These are phyloP conservation scores for Malbranchea cinnamomea DNA, from an alignment of 2,329 filamentous ascomycete genomes.

Conservation along the genomic window DNA sequence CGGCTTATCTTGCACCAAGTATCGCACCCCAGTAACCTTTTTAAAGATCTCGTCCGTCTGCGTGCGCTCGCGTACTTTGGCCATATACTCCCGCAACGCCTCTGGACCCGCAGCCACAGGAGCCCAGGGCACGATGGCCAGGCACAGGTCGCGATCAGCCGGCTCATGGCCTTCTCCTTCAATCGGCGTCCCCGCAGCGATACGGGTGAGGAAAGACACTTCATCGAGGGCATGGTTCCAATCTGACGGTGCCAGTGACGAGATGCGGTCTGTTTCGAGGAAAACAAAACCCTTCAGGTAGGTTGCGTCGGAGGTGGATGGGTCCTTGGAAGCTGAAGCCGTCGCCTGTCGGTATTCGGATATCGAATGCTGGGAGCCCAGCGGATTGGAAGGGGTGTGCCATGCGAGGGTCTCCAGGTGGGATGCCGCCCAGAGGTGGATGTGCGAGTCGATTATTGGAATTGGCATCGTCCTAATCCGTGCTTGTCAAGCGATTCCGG, in stretches of 20 bases:
- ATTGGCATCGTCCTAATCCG: conserved; percentile 14
- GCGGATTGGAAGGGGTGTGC: conserved; percentile 44
- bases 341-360: conserved; percentile 44
- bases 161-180: conserved; percentile 43
- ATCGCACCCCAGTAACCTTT: conserved; percentile 65
- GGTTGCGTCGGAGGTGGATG: conserved; percentile 16
- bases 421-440: conserved; percentile 66
- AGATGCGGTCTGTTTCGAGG: conserved; percentile 64
- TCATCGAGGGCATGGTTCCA: conserved; percentile 59
- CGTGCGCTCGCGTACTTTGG: conserved; percentile 36
- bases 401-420: conserved; percentile 56
- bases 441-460: conserved; percentile 72
- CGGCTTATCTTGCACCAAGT: conserved; percentile 65
- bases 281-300: conserved; percentile 59
- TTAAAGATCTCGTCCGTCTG: conserved; percentile 48
- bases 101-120: conserved; percentile 52
- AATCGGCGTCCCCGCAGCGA: conserved; percentile 46
- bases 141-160: conserved; percentile 40
- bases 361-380: conserved; percentile 50
- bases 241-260: conserved; percentile 37
- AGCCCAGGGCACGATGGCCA: conserved; percentile 73
- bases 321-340: conserved; percentile 18
- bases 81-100: conserved; percentile 51
- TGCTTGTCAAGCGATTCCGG: background rate
- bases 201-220: conserved; percentile 50